Evolutionary conservation across 768 basidiomycete species (phyloP).

Genomic region (Tulasnella sp.): DNA sequence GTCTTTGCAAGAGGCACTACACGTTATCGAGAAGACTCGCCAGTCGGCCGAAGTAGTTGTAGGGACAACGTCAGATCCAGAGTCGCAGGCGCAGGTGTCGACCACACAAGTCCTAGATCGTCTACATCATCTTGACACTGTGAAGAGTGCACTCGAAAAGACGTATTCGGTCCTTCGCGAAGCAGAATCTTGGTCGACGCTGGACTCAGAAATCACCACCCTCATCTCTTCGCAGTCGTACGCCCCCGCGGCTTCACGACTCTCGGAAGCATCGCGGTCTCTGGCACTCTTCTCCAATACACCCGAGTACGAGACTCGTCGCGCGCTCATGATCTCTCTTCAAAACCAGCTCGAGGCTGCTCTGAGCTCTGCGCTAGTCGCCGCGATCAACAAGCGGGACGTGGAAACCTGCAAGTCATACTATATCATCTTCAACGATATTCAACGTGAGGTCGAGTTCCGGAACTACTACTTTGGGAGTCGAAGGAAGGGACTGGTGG

Average conservation of each 20-base stretch:
- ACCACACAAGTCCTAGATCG: slow-evolving; percentile 62
- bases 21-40: slow-evolving; percentile 47
- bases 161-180: slow-evolving; percentile 83
- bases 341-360: slow-evolving; percentile 94
- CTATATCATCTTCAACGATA: slow-evolving; percentile 79
- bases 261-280: slow-evolving; percentile 79
- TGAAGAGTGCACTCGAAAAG: slow-evolving; percentile 80
- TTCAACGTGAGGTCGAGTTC: slow-evolving; percentile 88
- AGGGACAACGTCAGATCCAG: slow-evolving; percentile 13
- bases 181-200: slow-evolving; percentile 92
- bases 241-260: slow-evolving; percentile 80
- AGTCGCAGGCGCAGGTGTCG: slow-evolving; percentile 33
- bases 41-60: background rate
- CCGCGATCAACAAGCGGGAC: slow-evolving; percentile 74
- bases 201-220: slow-evolving; percentile 84
- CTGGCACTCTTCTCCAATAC: slow-evolving; percentile 92
- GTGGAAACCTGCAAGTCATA: slow-evolving; percentile 62
- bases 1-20: slow-evolving; percentile 57
- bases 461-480: slow-evolving; percentile 90
- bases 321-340: slow-evolving; percentile 77
- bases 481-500: slow-evolving; percentile 51
- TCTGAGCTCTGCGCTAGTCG: slow-evolving; percentile 80
- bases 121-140: slow-evolving; percentile 69
- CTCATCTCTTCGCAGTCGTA: slow-evolving; percentile 61
- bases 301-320: slow-evolving; percentile 77